phyloP scores from a whole-genome alignment of 2,329 filamentous ascomycete species.

The Colletotrichum chlorophyti region DNA sequence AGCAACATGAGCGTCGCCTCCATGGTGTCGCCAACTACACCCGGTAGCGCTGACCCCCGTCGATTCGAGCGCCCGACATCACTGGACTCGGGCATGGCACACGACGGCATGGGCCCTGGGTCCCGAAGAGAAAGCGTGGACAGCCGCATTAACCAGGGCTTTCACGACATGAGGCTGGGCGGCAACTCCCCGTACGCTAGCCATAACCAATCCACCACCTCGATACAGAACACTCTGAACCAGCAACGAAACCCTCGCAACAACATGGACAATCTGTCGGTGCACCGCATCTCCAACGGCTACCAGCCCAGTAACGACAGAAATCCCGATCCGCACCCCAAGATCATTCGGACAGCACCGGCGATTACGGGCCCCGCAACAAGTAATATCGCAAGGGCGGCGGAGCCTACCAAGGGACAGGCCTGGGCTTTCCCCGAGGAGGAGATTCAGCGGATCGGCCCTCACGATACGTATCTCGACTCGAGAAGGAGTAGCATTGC shows the following conservation, averaged over 20 bases:
- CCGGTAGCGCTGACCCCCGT: slow-evolving; percentile 48
- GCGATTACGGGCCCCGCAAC: slow-evolving; percentile 76
- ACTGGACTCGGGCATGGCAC: slow-evolving; percentile 40
- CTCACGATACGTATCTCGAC: slow-evolving; percentile 60
- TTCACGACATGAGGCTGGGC: slow-evolving; percentile 73
- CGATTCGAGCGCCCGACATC: slow-evolving; percentile 51
- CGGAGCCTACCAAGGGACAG: slow-evolving; percentile 81
- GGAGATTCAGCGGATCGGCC: slow-evolving; percentile 61
- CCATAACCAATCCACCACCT: slow-evolving; percentile 78
- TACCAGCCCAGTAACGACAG: slow-evolving; percentile 67
- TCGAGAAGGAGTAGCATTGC: slow-evolving; percentile 79
- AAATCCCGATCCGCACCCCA: slow-evolving; percentile 58
- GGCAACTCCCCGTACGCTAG: slow-evolving; percentile 75
- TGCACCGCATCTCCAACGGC: slow-evolving; percentile 69
- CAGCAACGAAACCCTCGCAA: slow-evolving; percentile 68
- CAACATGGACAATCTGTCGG: slow-evolving; percentile 57
- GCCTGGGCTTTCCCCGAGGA: slow-evolving; percentile 86
- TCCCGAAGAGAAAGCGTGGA: slow-evolving; percentile 81
- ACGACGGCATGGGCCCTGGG: slow-evolving; percentile 49
- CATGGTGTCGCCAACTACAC: slow-evolving; percentile 67
- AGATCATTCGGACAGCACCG: slow-evolving; percentile 70
- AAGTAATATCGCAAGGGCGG: slow-evolving; percentile 71
- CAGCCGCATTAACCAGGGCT: slow-evolving; percentile 76
- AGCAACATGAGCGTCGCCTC: slow-evolving; percentile 71
- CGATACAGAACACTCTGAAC: slow-evolving; percentile 74